Conservation (phyloP, 2,329 filamentous ascomycete genomes). For the Emergomyces orientalis region DNA sequence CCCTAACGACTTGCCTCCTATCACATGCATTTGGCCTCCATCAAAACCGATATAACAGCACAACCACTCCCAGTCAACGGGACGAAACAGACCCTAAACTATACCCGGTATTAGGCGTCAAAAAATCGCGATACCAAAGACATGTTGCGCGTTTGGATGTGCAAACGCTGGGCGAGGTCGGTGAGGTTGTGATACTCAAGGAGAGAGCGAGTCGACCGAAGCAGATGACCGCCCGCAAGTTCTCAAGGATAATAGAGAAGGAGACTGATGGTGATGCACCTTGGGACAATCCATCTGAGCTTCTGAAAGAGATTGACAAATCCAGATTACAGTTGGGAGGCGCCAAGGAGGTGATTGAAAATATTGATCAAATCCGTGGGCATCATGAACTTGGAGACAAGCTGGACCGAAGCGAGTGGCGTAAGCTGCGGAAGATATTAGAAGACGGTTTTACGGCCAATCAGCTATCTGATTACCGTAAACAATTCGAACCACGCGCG, state of each 20-base stretch:
- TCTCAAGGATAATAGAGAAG: slow-evolving; percentile 4
- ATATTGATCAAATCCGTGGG: slow-evolving; percentile 24
- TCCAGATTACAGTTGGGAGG: slow-evolving; percentile 5
- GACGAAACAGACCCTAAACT: not conserved
- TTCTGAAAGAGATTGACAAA: slow-evolving; percentile 14
- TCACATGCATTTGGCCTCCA: not conserved
- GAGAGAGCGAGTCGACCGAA: not conserved
- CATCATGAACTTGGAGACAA: slow-evolving; percentile 20
- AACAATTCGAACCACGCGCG: slow-evolving; percentile 7
- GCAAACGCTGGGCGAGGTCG: slow-evolving; percentile 1
- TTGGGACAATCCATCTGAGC: slow-evolving; percentile 11
- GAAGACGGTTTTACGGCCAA: slow-evolving; percentile 27
- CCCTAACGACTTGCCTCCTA: not conserved
- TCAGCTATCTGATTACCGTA: slow-evolving; percentile 28
- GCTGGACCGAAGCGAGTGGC: slow-evolving; percentile 23
- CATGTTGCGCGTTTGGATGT: slow-evolving; percentile 7
- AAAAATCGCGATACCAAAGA: not conserved
- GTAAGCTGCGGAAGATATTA: slow-evolving; percentile 24
- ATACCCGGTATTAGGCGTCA: not conserved
- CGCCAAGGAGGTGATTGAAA: slow-evolving; percentile 16
- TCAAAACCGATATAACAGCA: not conserved
- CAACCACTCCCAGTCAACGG: not conserved
- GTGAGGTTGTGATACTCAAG: slow-evolving; percentile 7
- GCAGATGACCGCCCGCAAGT: not conserved
- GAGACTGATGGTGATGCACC: slow-evolving; percentile 1